Base-by-base conservation (phyloP, 495 filamentous ascomycete genomes). In the Xylaria longipes region DNA sequence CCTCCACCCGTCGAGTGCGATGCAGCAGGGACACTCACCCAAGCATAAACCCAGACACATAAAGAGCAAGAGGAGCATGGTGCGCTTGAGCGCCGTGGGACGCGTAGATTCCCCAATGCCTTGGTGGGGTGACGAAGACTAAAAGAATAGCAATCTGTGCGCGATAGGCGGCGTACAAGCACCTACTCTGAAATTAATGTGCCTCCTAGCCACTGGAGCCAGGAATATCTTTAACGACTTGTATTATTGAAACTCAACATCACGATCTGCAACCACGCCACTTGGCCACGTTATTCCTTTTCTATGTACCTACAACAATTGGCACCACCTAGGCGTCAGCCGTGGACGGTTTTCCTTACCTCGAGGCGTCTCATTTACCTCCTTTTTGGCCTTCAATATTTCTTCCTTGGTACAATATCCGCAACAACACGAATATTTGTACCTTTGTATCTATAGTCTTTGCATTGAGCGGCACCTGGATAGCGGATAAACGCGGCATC, bases 61-160 rank as follows among this genome's bases (percentile, higher is more conserved):
- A 74, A 75, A 84, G 78, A 77, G 73, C 70, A 80, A 82, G 69
- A 83, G 83, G 75, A 85, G 83, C 74, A 76, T 79, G 27, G 82
- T 82, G 35, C 79, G 84, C 52, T 69, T 86, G 56, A 86, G 84
- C 63, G 84, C 84, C 4, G 83, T 86, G 29, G 84, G 84, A 17
- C 77, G 77, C 39, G 71, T 76, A 25, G 76, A 69, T 48, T 71
- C 78, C 11, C 82, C 83, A 25, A 75, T 79, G 7, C 81, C 82
- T 17, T 84, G 79, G 78, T 84, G 79, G 83, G 79, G 78, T n/a
- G 80, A 82, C 60, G 79, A 79, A 33, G 79, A 82, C 25, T 83
- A 71, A 78, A 61, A 77, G n/a, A 80, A 15, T 70, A 68, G 46
- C 79, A 72, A 22, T 41, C 43, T 4, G 6, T 25, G 4, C 14